phyloP scores from a whole-genome alignment of 768 basidiomycete genomes.

The Mycena maculata region DNA sequence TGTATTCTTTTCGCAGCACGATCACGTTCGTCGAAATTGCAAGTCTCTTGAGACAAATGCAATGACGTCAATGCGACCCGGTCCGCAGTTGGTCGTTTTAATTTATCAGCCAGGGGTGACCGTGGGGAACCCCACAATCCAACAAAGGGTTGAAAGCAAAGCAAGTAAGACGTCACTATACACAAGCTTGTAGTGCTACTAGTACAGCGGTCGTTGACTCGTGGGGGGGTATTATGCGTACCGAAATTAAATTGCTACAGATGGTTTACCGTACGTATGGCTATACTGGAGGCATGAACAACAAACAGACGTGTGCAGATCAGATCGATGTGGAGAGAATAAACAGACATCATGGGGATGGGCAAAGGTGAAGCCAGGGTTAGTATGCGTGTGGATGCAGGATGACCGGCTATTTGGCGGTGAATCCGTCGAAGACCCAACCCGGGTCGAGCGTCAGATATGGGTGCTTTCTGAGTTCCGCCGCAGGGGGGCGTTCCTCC shows the following conservation, averaged over 20 bases:
- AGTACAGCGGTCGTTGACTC: slow-evolving; percentile 7
- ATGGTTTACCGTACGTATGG: slow-evolving; percentile 53
- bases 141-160: too few species aligned
- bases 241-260: slow-evolving; percentile 54
- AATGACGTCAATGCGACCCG: slow-evolving; percentile 11
- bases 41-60: too few species aligned
- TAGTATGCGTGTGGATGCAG: slow-evolving; percentile 29
- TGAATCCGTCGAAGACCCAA: slow-evolving; percentile 80
- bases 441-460: slow-evolving; percentile 79
- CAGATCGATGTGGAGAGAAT: slow-evolving; percentile 25
- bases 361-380: slow-evolving; percentile 29
- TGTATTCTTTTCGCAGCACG: slow-evolving; percentile 54
- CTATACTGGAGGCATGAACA: slow-evolving; percentile 46
- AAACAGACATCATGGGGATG: slow-evolving; percentile 17
- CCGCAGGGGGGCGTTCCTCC: slow-evolving; percentile 81
- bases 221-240: slow-evolving; percentile 41
- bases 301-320: slow-evolving; percentile 22
- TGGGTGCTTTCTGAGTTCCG: slow-evolving; percentile 81
- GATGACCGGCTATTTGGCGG: slow-evolving; percentile 49
- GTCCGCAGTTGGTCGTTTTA: too few species aligned
- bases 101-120: too few species aligned
- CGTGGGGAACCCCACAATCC: too few species aligned
- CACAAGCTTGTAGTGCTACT: too few species aligned
- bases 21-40: slow-evolving; percentile 15
- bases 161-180: too few species aligned